Conservation (phyloP, 192 early-diverging fungal species). For the Lobulomyces angularis region DNA sequence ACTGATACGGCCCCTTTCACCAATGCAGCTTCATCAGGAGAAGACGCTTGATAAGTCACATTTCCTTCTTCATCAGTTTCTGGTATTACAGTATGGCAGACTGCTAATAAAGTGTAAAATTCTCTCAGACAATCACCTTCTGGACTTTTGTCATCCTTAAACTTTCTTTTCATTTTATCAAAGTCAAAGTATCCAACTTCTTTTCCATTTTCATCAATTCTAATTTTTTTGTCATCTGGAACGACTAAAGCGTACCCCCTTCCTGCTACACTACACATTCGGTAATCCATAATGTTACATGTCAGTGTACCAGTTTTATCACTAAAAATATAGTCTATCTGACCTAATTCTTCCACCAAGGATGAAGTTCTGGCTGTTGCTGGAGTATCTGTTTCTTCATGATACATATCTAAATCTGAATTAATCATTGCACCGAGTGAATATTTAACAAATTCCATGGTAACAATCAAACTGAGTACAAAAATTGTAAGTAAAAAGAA, state of each 20-base stretch:
- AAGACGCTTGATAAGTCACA: conserved; percentile 87
- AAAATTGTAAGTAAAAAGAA: conserved; percentile 2
- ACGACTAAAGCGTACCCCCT: conserved; percentile 79
- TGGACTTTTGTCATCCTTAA: conserved; percentile 27
- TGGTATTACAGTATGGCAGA: conserved; percentile 98
- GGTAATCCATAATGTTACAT: conserved; percentile 47
- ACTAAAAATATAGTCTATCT: conserved; percentile 93
- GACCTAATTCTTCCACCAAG: conserved; percentile 92
- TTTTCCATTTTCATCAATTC: conserved; percentile 51
- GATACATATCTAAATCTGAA: conserved; percentile 90
- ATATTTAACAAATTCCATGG: conserved; percentile 97
- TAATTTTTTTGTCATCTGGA: conserved; percentile 79
- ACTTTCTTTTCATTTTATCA: conserved; percentile 20
- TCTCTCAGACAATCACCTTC: conserved; percentile 63
- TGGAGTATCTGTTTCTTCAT: conserved; percentile 83
- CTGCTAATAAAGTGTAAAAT: conserved; percentile 79
- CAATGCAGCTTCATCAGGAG: conserved; percentile 92
- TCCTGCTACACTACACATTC: conserved; percentile 76
- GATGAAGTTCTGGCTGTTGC: conserved; percentile 84
- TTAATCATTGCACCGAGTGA: conserved; percentile 79
- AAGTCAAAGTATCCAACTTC: conserved; percentile 40
- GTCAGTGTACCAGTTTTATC: conserved; percentile 74
- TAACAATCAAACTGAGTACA: conserved; percentile 72
- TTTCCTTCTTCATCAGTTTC: conserved; percentile 56
- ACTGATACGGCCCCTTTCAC: conserved; percentile 54